A percentile compares a stretch with the other conserved stretches of the same genome.
Evolutionary conservation across 2,329 filamentous ascomycete genomes (phyloP).

Genomic region (Pezicula neosporulosa): DNA sequence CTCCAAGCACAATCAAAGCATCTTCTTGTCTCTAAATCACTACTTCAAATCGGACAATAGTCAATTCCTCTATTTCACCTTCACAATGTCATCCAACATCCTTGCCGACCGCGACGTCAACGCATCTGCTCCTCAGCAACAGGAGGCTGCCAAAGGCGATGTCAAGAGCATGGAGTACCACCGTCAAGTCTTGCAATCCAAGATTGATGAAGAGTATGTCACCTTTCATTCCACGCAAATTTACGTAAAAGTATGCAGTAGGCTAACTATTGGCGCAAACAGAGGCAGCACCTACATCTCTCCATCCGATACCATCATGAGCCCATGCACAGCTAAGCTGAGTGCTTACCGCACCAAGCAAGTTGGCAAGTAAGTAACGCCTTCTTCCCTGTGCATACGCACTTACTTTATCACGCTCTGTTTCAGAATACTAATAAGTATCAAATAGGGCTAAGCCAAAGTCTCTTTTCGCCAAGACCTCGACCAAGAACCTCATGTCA

Average conservation of each 20-base stretch:
- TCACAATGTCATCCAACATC: constrained; percentile 53
- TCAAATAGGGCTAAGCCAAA: constrained; percentile 57
- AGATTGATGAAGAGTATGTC: constrained; percentile 65
- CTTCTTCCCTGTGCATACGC: background rate
- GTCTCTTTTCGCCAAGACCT: constrained; percentile 64
- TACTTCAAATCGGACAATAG: constrained; percentile 3
- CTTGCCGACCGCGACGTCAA: constrained; percentile 67
- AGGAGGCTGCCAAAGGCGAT: constrained; percentile 35
- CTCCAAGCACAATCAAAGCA: background rate
- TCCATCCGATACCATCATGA: constrained; percentile 87
- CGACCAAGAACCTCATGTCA: constrained; percentile 54
- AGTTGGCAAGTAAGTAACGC: constrained; percentile 63
- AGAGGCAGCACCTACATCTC: constrained; percentile 58
- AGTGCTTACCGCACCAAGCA: constrained; percentile 78
- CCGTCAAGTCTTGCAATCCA: constrained; percentile 69
- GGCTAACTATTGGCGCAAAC: constrained; percentile 20
- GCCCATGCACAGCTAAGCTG: constrained; percentile 80
- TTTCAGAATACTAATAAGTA: constrained; percentile 12
- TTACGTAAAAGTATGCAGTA: background rate
- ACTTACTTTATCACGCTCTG: background rate
- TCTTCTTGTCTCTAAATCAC: background rate
- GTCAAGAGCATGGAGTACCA: constrained; percentile 74
- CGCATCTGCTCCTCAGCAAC: constrained; percentile 37
- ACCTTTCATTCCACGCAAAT: constrained; percentile 1
- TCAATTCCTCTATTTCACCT: constrained; percentile 1